Percentiles rank a stretch among this genome's conserved stretches.
Conservation (phyloP, 441 rosid genomes). For the Rhodomyrtus psidioides region DNA sequence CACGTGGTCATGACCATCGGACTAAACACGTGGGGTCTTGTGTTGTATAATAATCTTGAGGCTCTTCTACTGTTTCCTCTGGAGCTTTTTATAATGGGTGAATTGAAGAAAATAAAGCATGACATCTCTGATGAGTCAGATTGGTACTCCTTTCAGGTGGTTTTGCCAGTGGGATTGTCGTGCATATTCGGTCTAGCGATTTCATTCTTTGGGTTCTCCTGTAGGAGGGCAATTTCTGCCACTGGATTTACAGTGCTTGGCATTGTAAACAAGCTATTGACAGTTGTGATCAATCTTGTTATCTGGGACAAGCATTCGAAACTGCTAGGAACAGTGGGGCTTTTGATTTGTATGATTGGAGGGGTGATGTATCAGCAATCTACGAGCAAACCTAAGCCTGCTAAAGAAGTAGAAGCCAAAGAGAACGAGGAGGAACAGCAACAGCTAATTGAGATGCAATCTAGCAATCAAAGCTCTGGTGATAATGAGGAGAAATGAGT, state of each 20-base stretch:
- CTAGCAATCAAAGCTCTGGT: conserved; percentile 18
- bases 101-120: conserved; percentile 78
- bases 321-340: conserved; percentile 68
- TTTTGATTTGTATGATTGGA: conserved; percentile 82
- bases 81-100: conserved; percentile 93
- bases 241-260: conserved; percentile 97
- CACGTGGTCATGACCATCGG: conserved; percentile 97
- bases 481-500: conserved; percentile 22
- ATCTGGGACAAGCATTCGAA: conserved; percentile 96
- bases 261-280: conserved; percentile 82
- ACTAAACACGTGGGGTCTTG: conserved; percentile 90
- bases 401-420: conserved; percentile 22
- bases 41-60: conserved; percentile 89
- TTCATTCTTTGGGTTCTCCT: conserved; percentile 95
- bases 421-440: conserved; percentile 58
- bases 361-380: conserved; percentile 95
- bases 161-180: conserved; percentile 72
- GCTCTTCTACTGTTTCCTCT: conserved; percentile 83
- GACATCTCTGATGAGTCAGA: conserved; percentile 61
- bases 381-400: conserved; percentile 55
- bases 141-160: conserved; percentile 60
- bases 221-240: conserved; percentile 88
- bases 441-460: conserved; percentile 64
- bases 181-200: conserved; percentile 80
- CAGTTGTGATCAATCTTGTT: conserved; percentile 77